Percentiles rank a stretch among this genome's conserved stretches.
phyloP scores from a whole-genome alignment of 192 early-diverging fungal species.

The Umbelopsis sp. region DNA sequence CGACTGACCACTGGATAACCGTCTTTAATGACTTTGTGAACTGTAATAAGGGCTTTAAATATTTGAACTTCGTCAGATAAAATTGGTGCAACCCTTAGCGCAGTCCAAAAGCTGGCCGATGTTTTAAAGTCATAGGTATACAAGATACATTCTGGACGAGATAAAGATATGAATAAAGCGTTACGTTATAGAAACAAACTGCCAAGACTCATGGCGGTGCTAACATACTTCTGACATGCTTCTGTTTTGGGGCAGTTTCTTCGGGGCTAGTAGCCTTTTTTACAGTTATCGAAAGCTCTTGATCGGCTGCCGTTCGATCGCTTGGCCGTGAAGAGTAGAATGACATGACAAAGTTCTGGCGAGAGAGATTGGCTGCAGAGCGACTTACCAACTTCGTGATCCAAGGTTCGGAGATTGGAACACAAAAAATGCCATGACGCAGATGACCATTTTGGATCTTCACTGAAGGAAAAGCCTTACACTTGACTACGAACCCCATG shows the following conservation, averaged over 20 bases:
- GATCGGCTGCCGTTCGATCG: neutral
- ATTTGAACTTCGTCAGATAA: slow-evolving; percentile 92
- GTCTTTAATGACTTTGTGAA: slow-evolving; percentile 94
- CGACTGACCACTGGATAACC: slow-evolving; percentile 79
- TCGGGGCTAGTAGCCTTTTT: slow-evolving; percentile 85
- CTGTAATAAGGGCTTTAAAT: slow-evolving; percentile 92
- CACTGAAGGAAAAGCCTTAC: neutral
- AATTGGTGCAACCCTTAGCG: slow-evolving; percentile 85
- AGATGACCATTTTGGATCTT: neutral
- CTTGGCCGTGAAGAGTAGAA: slow-evolving; percentile 8
- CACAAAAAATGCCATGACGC: slow-evolving; percentile 4
- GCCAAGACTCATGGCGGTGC: slow-evolving; percentile 4
- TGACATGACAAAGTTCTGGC: neutral
- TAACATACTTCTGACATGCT: slow-evolving; percentile 79
- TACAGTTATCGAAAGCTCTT: slow-evolving; percentile 73
- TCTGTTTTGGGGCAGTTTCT: slow-evolving; percentile 93
- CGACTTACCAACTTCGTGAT: neutral
- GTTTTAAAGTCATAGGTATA: slow-evolving; percentile 95
- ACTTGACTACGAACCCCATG: too few relatives aligned
- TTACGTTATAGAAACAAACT: neutral
- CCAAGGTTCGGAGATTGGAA: slow-evolving; percentile 8
- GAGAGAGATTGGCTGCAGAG: neutral
- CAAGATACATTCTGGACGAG: slow-evolving; percentile 68
- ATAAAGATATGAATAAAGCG: slow-evolving; percentile 2
- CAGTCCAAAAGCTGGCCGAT: slow-evolving; percentile 83